Percentiles rank a stretch among this genome's conserved stretches.
Evolutionary conservation across 106 monocot genomes (phyloP).

Genomic region (Apostasia ramifera): DNA sequence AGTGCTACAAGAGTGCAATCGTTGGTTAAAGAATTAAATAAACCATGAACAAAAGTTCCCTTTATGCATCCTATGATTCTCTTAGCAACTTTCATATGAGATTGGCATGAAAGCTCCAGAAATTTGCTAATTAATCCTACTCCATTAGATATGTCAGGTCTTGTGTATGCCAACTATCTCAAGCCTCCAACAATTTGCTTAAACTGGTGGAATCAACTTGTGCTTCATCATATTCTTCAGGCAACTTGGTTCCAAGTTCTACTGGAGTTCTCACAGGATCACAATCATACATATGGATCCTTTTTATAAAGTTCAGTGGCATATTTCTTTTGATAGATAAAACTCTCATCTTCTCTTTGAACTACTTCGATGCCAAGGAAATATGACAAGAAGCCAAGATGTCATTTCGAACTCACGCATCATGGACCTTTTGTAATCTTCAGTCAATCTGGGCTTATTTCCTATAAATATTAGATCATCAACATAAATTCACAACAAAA

Average conservation of each 20-base stretch:
- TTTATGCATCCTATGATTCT: constrained; percentile 3
- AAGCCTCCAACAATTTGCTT: neutral
- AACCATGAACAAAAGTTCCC: neutral
- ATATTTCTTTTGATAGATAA: constrained; percentile 9
- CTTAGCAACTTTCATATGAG: neutral
- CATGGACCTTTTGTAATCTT: constrained; percentile 3
- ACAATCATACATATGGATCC: constrained; percentile 8
- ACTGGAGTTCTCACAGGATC: constrained; percentile 1
- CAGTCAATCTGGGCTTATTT: neutral
- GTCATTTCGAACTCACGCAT: neutral
- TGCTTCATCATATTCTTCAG: neutral
- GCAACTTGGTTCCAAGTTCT: neutral
- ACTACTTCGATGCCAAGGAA: constrained; percentile 4
- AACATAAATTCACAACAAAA: constrained; percentile 1
- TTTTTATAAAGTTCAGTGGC: constrained; percentile 2
- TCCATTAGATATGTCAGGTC: neutral
- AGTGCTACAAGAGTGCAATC: neutral
- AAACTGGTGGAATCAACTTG: neutral
- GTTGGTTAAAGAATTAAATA: neutral
- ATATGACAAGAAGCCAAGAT: neutral
- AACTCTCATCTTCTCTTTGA: constrained; percentile 2
- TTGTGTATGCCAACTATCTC: neutral
- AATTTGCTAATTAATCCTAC: neutral
- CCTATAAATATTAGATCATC: constrained; percentile 8
- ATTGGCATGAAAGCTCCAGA: neutral